Base-by-base conservation (phyloP, 2,329 filamentous ascomycete species). In the Orbilia oligospora region DNA sequence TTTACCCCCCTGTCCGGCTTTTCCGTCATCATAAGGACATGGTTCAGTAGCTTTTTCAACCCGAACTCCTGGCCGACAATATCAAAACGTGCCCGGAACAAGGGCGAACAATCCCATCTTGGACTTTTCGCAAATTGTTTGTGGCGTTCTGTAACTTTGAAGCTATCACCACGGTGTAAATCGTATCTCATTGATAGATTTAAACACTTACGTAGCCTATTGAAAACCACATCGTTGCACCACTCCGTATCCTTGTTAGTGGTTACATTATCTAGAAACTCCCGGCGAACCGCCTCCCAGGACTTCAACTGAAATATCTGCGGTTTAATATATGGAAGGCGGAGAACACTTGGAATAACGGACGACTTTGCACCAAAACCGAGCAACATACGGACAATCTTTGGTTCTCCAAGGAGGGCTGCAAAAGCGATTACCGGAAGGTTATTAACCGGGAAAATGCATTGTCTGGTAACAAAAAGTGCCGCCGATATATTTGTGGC, bases 1-100 rank as follows among this genome's bases (percentile, higher is more conserved):
- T 80, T 81, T 20, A 81, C 80, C 0, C 67, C 80, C 0, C 82
- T 80, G 14, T 83, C 71, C 0, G 82, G 56, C 20, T 46, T 63
- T 20, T 63, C 56, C 5, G 56, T 46, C 20, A 63, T 20, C 56
- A 63, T 16, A 10, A 63, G 22, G 0, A 63, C 18, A 27, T 63
- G 56, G 20, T 63, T 24, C 6, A 63, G 18, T 16, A 63, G 18
- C n/a, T 63, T 44, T 9, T 27, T 27, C 20, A 63, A n/a, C 1
- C 18, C 36, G 14, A 24, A 63, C 22, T 63, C 56, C 36, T 63
- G 56, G 1, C 36, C 56, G 1, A 63, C 36, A 5, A 63, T 63
- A 30, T 63, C 56, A 14, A 41, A 63, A 8, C 41, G 20, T 8
- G 56, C 56, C 1, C 56, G 36, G 20, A 63, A 63, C 16, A 46